phyloP scores from a whole-genome alignment of 2,329 filamentous ascomycete genomes.

The Aureobasidium musti region DNA sequence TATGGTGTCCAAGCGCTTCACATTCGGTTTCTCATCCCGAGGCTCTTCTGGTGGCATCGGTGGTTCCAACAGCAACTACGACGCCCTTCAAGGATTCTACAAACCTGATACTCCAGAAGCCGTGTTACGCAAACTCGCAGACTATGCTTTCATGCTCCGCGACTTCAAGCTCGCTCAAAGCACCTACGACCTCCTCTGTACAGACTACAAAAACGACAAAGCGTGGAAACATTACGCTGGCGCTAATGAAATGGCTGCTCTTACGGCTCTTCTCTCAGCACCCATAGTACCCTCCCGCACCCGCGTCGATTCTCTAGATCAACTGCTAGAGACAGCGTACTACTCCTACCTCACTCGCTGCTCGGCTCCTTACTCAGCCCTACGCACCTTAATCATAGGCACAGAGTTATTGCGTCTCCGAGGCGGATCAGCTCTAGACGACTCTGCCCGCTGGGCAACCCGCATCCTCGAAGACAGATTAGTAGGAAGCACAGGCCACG shows the following conservation, averaged over 20 bases:
- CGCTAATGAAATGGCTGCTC: slow-evolving; percentile 89
- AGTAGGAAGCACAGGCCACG: slow-evolving; percentile 73
- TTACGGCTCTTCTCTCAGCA: slow-evolving; percentile 78
- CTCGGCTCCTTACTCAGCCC: slow-evolving; percentile 73
- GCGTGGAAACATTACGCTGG: slow-evolving; percentile 96
- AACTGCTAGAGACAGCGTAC: slow-evolving; percentile 83
- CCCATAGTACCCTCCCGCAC: slow-evolving; percentile 68
- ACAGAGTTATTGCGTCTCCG: slow-evolving; percentile 81
- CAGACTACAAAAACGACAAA: slow-evolving; percentile 92
- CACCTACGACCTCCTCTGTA: slow-evolving; percentile 85
- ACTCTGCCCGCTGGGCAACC: slow-evolving; percentile 82
- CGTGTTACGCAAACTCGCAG: slow-evolving; percentile 86
- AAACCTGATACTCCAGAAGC: slow-evolving; percentile 81
- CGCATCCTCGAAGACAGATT: slow-evolving; percentile 77
- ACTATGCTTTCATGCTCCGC: slow-evolving; percentile 94
- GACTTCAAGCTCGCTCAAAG: slow-evolving; percentile 93
- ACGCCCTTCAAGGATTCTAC: slow-evolving; percentile 76
- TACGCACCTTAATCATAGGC: slow-evolving; percentile 73
- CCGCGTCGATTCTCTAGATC: slow-evolving; percentile 77
- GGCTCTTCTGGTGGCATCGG: slow-evolving; percentile 58
- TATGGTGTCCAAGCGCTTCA: slow-evolving; percentile 87
- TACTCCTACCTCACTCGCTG: slow-evolving; percentile 93
- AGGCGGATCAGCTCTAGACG: slow-evolving; percentile 77
- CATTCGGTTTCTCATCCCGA: slow-evolving; percentile 71
- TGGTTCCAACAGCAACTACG: slow-evolving; percentile 68